Evolutionary conservation across 306 rosid genomes (phyloP), one percentile per base, ranked within the genome.

Genomic region (Alnus rubra): DNA sequence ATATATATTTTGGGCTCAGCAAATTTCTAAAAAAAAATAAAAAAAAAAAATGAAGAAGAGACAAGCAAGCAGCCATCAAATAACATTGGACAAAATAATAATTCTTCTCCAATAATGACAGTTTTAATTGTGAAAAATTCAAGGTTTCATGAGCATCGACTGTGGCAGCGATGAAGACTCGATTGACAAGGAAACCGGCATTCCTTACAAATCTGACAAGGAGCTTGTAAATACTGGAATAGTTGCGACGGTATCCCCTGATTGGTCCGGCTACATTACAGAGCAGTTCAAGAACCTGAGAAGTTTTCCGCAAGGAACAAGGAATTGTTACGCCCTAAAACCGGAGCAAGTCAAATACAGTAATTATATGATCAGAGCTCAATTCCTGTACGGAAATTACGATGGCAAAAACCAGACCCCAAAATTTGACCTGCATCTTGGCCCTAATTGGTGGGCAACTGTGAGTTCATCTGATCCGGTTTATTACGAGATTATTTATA

Each of bases 251-350:
- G 11, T 73, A 11, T 2, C 45, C 12, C 45, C 7, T 42, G 4
- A 42, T 5, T 42, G 7, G 45, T 42, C 45, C 4, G 42, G 42
- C 42, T 37, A 37, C 4, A 37, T 37, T 42, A 4, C 45, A 5
- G 7, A 42, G 45, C 7, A 1, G 13, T 64, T 82, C 13, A 39
- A 19, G 19, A 80, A 80, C 14, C 14, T 88, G 8, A 88, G 97
- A 83, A 81, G 83, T 33, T 88, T 92, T 39, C 89, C 90, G 5
- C 16, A 69, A 0, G 89, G 89, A 65, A 60, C 8, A 7, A 82
- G 78, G 67, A 91, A 85, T 47, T 92, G 97, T 78, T 92, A 87
- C 78, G 75, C 71, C 10, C 75, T 90, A 45, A 82, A 47, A 9
- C 84, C 89, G 0, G 78, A 79, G 7, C 56, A 69, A 8, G 88